phyloP scores from a whole-genome alignment of 2,329 filamentous ascomycete genomes.

The Ascochyta lentis region DNA sequence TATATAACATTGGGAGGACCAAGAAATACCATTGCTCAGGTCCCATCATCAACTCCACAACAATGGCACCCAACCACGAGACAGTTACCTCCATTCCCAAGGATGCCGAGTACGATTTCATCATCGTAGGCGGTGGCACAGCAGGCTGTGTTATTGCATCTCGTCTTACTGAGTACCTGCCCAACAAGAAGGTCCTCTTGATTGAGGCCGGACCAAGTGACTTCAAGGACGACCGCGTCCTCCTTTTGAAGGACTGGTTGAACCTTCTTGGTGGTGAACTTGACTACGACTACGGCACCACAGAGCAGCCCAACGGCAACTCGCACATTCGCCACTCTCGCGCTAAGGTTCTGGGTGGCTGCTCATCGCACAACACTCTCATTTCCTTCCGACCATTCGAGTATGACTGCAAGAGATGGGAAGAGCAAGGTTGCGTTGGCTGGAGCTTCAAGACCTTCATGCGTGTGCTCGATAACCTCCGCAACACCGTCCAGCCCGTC shows the following conservation, averaged over 20 bases:
- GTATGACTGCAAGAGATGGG: slow-evolving; percentile 87
- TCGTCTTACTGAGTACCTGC: slow-evolving; percentile 81
- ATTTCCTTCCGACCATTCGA: slow-evolving; percentile 92
- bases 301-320: slow-evolving; percentile 89
- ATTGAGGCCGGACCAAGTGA: slow-evolving; percentile 91
- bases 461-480: slow-evolving; percentile 79
- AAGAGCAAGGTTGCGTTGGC: slow-evolving; percentile 78
- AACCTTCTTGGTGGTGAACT: slow-evolving; percentile 81
- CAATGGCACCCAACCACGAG: slow-evolving; percentile 54
- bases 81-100: slow-evolving; percentile 69
- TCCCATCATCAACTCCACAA: slow-evolving; percentile 4
- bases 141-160: slow-evolving; percentile 85
- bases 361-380: slow-evolving; percentile 91
- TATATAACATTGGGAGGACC: slow-evolving; percentile 14
- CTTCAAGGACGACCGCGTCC: slow-evolving; percentile 84
- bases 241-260: slow-evolving; percentile 88
- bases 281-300: slow-evolving; percentile 90
- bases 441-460: slow-evolving; percentile 89
- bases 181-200: slow-evolving; percentile 79
- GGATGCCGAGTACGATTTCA: slow-evolving; percentile 75
- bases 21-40: not conserved
- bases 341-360: slow-evolving; percentile 90
- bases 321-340: slow-evolving; percentile 90
- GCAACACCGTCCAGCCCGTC: slow-evolving; percentile 89
- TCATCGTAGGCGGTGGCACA: slow-evolving; percentile 84